A percentile compares a stretch with the other conserved stretches of the same genome.
These are phyloP conservation scores for Beta corolliflora DNA, from an alignment of 179 eudicot genomes.

Conservation along the genomic window DNA sequence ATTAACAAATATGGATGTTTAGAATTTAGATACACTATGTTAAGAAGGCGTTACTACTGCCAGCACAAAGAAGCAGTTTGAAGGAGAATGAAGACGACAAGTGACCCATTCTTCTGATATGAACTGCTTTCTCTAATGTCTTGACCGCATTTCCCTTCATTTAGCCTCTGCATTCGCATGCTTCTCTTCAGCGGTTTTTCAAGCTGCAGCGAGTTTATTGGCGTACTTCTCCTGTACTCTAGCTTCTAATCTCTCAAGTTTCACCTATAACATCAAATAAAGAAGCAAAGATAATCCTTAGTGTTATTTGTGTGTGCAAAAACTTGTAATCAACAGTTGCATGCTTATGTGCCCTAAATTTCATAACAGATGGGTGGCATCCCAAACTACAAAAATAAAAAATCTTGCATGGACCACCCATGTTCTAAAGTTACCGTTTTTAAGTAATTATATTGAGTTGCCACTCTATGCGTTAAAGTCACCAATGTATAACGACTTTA, in stretches of 20 bases:
- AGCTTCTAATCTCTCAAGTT: conserved; percentile 74
- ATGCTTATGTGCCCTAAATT: too few species aligned
- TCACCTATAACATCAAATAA: conserved; percentile 43
- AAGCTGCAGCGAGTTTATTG: conserved; percentile 68
- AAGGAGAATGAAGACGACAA: conserved; percentile 78
- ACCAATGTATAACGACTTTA: too few species aligned
- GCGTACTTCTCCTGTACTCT: conserved; percentile 83
- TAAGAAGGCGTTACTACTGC: conserved; percentile 30
- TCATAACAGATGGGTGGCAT: too few species aligned
- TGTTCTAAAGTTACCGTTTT: too few species aligned
- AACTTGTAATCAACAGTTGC: too few species aligned
- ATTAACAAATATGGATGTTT: conserved; percentile 5
- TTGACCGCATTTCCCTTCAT: conserved; percentile 73
- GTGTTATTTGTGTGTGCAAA: too few species aligned
- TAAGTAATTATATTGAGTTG: too few species aligned
- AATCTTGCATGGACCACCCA: too few species aligned
- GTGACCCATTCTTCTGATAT: conserved; percentile 88
- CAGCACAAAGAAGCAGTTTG: conserved; percentile 73
- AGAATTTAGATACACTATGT: conserved; percentile 2
- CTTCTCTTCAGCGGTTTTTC: conserved; percentile 89
- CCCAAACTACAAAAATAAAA: too few species aligned
- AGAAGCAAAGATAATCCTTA: not conserved
- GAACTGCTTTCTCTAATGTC: conserved; percentile 87
- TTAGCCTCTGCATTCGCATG: conserved; percentile 81
- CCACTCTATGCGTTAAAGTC: too few species aligned